Percentiles rank a stretch among this genome's conserved stretches.
Conservation (phyloP, 768 basidiomycete species). For the Terana coerulea region DNA sequence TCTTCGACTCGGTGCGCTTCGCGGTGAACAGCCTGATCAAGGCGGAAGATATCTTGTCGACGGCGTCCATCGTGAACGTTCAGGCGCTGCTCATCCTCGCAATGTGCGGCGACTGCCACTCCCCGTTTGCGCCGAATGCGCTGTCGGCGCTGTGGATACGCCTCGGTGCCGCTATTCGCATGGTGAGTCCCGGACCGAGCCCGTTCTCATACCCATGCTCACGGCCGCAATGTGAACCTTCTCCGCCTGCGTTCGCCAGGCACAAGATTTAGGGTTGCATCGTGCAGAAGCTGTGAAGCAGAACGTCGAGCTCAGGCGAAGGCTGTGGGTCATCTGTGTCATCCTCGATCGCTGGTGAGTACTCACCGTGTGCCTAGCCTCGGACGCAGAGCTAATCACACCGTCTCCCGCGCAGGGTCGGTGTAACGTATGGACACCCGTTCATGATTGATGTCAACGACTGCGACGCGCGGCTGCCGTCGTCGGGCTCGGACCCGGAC, state of each 20-base stretch:
- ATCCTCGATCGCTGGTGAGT: constrained; percentile 90
- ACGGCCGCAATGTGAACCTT: not conserved
- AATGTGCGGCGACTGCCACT: constrained; percentile 89
- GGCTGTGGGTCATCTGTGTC: constrained; percentile 93
- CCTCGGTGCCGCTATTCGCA: constrained; percentile 84
- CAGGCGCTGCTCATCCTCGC: constrained; percentile 83
- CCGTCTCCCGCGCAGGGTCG: constrained; percentile 51
- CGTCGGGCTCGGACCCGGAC: constrained; percentile 75
- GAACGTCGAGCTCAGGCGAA: constrained; percentile 79
- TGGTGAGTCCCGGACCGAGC: constrained; percentile 59
- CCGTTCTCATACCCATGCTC: not conserved
- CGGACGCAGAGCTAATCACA: too few species aligned
- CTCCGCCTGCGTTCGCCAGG: constrained; percentile 41
- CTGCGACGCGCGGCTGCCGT: constrained; percentile 92
- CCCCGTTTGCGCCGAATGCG: constrained; percentile 81
- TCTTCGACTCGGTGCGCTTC: constrained; percentile 89
- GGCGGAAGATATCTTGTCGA: constrained; percentile 87
- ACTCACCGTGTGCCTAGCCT: constrained; percentile 12
- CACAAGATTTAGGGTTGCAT: constrained; percentile 95
- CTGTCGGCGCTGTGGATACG: constrained; percentile 85
- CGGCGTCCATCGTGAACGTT: constrained; percentile 80
- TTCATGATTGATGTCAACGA: constrained; percentile 96
- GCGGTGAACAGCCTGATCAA: constrained; percentile 86
- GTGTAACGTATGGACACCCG: constrained; percentile 88
- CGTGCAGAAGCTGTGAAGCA: constrained; percentile 85